phyloP scores from a whole-genome alignment of 2,329 filamentous ascomycete species.

The Arthrobotrys entomopaga region DNA sequence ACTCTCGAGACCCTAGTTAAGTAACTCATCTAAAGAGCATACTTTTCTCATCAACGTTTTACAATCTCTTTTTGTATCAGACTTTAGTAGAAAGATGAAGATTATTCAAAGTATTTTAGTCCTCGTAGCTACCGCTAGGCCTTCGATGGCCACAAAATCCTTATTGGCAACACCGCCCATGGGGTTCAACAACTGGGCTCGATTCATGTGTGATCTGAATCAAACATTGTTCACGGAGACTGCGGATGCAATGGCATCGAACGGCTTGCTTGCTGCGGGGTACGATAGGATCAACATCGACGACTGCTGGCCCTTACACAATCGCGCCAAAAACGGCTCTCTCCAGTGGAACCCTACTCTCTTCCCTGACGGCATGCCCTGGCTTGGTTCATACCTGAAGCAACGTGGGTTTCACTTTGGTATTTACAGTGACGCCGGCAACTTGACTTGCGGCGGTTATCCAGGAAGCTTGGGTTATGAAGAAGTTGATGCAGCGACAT shows the following conservation, averaged over 20 bases:
- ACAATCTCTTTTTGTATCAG: no score
- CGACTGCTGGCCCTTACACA: constrained; percentile 64
- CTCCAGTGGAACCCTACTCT: constrained; percentile 63
- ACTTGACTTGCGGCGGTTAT: constrained; percentile 64
- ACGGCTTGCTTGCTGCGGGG: constrained; percentile 62
- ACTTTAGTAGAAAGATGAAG: constrained; percentile 22
- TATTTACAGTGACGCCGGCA: constrained; percentile 65
- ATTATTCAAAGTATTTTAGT: constrained; percentile 13
- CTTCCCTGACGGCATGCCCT: constrained; percentile 64
- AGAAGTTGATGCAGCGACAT: constrained; percentile 63
- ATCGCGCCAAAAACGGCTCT: constrained; percentile 61
- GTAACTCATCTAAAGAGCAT: no score
- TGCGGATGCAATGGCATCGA: constrained; percentile 64
- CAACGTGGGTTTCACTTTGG: constrained; percentile 64
- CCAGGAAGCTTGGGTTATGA: constrained; percentile 64
- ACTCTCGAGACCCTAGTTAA: no score
- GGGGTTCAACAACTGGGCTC: constrained; percentile 68
- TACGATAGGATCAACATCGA: constrained; percentile 63
- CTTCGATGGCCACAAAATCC: constrained; percentile 26
- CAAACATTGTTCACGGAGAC: constrained; percentile 66
- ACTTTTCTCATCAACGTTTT: no score
- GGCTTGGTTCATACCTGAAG: constrained; percentile 63
- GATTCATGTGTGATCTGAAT: constrained; percentile 66
- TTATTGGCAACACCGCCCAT: constrained; percentile 64
- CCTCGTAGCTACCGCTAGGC: constrained; percentile 6